Conservation (phyloP, 176 grass and related monocot species). For the Rhynchospora breviuscula region DNA sequence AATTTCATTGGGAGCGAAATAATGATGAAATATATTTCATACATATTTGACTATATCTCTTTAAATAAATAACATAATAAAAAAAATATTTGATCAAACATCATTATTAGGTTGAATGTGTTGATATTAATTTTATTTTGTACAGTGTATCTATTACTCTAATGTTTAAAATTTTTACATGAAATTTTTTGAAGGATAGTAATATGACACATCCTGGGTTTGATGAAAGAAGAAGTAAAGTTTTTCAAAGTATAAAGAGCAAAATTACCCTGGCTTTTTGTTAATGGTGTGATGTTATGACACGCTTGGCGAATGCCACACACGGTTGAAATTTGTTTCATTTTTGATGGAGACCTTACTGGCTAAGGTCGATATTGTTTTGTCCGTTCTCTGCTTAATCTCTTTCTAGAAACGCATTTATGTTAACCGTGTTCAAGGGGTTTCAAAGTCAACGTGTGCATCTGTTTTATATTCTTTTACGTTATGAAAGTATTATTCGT, state of each 20-base stretch:
- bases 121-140: no score
- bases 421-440: background rate
- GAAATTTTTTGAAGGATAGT: no score
- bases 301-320: background rate
- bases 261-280: background rate
- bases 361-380: background rate
- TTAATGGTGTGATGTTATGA: constrained; percentile 4
- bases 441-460: background rate
- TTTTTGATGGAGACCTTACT: background rate
- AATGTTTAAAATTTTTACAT: no score
- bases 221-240: background rate
- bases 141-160: no score
- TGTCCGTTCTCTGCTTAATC: background rate
- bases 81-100: no score
- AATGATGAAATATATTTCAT: no score
- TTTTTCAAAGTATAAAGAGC: background rate
- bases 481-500: background rate
- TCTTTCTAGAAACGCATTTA: background rate
- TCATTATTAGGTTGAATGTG: no score
- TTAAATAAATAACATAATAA: no score
- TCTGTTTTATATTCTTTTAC: background rate
- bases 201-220: no score
- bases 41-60: no score
- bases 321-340: background rate
- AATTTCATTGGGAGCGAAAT: no score